Base-by-base conservation (phyloP, 176 grass and related monocot genomes). In the Oryza meridionalis region DNA sequence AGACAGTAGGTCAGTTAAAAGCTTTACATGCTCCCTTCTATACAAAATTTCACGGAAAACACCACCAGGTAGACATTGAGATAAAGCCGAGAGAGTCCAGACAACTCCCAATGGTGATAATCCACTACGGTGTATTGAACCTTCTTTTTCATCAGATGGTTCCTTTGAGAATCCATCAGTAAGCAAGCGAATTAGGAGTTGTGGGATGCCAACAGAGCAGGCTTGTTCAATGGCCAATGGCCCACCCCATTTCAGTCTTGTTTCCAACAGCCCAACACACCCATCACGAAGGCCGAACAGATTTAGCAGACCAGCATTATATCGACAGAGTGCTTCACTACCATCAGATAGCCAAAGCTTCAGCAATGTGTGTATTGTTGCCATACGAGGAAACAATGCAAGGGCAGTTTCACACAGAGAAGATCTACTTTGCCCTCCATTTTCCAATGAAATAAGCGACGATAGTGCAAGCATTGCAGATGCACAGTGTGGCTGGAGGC, bases 371-470 rank as follows among this genome's bases (percentile, higher is more conserved):
- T 92, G 93, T 12, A 98, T 59, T 75, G 96, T 98, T 69, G 89
- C 91, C 96, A 95, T 98, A 49, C 89, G 93, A 84, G 96, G 96
- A 68, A 98, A 98, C 61, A 98, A 84, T 81, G 87, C 90, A 73
- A 94, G 85, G 29, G 93, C 82, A 3, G 78, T 85, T 88, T 94
- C 93, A 92, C 82, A 92, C 59, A 92, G 83, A 74, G 85, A 87
- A 78, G 89, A 84, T 78, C 86, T 94, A 7, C 63, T 65, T 49
- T 88, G 85, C 17, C 75, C 65, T 45, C 87, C 85, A 90, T 81
- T 90, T 86, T 94, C 93, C 85, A 94, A 87, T 24, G 93, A 90
- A 77, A 94, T 65, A 86, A 94, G 42, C 42, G 88, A 84, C 27
- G 93, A 90, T 8, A 94, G 65, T 45, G 90, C 90, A 9, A 94